phyloP scores from a whole-genome alignment of 2,329 filamentous ascomycete species.

The Colletotrichum sp. region DNA sequence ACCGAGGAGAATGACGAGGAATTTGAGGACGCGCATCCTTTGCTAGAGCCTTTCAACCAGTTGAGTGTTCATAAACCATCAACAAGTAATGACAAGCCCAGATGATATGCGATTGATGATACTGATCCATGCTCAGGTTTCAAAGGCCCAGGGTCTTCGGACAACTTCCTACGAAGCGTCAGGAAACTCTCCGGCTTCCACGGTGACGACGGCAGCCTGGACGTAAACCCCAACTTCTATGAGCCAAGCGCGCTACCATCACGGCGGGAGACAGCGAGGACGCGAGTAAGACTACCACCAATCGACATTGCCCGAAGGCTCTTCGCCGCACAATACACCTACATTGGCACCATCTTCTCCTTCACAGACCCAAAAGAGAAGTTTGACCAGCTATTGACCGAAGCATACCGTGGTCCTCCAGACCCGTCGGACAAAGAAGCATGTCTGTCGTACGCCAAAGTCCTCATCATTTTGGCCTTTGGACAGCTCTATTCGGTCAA shows the following conservation, averaged over 20 bases:
- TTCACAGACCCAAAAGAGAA: conserved; percentile 48
- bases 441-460: conserved; percentile 55
- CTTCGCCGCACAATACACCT: conserved; percentile 57
- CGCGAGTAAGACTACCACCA: conserved; percentile 46
- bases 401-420: conserved; percentile 46
- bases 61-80: conserved; percentile 35
- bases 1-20: conserved; percentile 31
- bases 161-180: conserved; percentile 41
- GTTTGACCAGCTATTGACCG: conserved; percentile 49
- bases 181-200: conserved; percentile 37
- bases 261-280: conserved; percentile 26
- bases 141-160: conserved; percentile 41
- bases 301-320: conserved; percentile 54
- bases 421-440: conserved; percentile 48
- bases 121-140: conserved; percentile 26
- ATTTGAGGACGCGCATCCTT: conserved; percentile 33
- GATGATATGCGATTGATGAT: accelerated
- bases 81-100: conserved; percentile 24
- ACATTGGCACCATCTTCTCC: conserved; percentile 62
- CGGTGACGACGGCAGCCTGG: conserved; percentile 34
- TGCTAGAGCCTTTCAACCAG: conserved; percentile 39
- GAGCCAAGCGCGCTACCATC: conserved; percentile 38
- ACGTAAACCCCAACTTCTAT: conserved; percentile 35
- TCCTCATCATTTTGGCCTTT: conserved; percentile 58
- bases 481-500: conserved; percentile 63